A percentile compares a stretch with the other conserved stretches of the same genome.
phyloP scores from a whole-genome alignment of 225 moss, liverwort and hornwort genomes.

The Straminergon stramineum region DNA sequence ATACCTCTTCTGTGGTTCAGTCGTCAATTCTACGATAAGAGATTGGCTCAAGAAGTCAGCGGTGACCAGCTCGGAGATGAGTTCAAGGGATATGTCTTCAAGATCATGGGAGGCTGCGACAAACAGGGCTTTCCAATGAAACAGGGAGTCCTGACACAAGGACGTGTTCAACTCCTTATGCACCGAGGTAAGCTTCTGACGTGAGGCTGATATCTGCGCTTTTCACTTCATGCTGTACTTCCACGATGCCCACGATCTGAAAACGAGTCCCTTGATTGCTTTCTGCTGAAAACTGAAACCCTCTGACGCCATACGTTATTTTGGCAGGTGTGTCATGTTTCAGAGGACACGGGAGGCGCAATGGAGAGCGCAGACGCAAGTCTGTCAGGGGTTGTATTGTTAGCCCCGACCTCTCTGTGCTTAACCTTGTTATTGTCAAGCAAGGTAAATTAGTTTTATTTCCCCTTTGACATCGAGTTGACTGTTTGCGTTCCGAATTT shows the following conservation, averaged over 20 bases:
- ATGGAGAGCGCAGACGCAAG: constrained; percentile 93
- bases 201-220: too few species aligned
- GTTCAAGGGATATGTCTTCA: constrained; percentile 86
- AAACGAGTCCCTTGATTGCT: neutral
- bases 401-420: constrained; percentile 77
- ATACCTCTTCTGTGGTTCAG: constrained; percentile 5
- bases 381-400: constrained; percentile 92
- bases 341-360: constrained; percentile 72
- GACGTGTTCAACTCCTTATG: constrained; percentile 78
- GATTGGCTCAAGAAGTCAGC: constrained; percentile 76
- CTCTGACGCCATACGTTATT: neutral
- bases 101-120: constrained; percentile 96
- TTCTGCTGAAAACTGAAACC: neutral
- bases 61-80: constrained; percentile 68
- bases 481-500: neutral
- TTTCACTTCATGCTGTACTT: neutral
- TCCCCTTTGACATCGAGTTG: neutral
- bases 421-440: constrained; percentile 87
- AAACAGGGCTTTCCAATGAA: constrained; percentile 97
- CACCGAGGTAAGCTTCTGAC: constrained; percentile 36
- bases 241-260: neutral
- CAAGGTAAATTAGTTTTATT: constrained; percentile 32
- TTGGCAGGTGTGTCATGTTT: constrained; percentile 71
- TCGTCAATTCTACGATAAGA: constrained; percentile 80
- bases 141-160: constrained; percentile 79